These are phyloP conservation scores for Avena insularis DNA, from an alignment of 176 grass and related monocot species.

Conservation along the genomic window DNA sequence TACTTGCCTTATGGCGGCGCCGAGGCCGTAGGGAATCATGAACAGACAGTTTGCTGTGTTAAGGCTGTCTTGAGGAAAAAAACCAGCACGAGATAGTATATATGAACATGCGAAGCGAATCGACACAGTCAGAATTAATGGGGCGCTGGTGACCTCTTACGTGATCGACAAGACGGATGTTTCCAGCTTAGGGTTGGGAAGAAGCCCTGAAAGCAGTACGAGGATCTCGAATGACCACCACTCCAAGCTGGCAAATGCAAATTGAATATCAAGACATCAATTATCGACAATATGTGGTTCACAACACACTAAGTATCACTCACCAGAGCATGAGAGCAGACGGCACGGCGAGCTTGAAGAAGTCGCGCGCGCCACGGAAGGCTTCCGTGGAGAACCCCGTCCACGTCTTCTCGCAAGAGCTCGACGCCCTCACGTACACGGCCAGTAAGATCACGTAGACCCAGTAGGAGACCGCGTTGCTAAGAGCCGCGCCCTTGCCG, in stretches of 20 bases:
- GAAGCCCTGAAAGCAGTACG: slow-evolving; percentile 27
- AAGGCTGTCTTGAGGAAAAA: neutral
- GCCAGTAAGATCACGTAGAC: slow-evolving; percentile 7
- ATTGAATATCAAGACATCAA: neutral
- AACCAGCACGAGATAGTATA: neutral
- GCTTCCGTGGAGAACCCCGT: slow-evolving; percentile 36
- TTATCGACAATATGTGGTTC: neutral
- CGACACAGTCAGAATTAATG: neutral
- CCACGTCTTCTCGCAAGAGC: slow-evolving; percentile 30
- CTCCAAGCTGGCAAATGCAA: slow-evolving; percentile 36
- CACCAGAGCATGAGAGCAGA: slow-evolving; percentile 51
- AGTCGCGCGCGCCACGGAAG: neutral
- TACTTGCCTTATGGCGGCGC: slow-evolving; percentile 31
- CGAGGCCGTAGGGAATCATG: slow-evolving; percentile 50
- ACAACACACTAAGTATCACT: neutral
- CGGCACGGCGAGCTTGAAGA: slow-evolving; percentile 11
- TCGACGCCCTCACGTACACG: slow-evolving; percentile 18
- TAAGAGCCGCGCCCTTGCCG: neutral
- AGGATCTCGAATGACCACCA: slow-evolving; percentile 42
- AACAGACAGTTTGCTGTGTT: slow-evolving; percentile 33
- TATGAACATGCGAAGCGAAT: neutral
- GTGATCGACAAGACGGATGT: slow-evolving; percentile 38
- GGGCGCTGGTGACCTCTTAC: neutral
- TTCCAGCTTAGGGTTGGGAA: slow-evolving; percentile 40
- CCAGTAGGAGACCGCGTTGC: slow-evolving; percentile 42